These are phyloP conservation scores for Berberis thunbergii DNA, from an alignment of 164 flowering plant species.

Conservation along the genomic window DNA sequence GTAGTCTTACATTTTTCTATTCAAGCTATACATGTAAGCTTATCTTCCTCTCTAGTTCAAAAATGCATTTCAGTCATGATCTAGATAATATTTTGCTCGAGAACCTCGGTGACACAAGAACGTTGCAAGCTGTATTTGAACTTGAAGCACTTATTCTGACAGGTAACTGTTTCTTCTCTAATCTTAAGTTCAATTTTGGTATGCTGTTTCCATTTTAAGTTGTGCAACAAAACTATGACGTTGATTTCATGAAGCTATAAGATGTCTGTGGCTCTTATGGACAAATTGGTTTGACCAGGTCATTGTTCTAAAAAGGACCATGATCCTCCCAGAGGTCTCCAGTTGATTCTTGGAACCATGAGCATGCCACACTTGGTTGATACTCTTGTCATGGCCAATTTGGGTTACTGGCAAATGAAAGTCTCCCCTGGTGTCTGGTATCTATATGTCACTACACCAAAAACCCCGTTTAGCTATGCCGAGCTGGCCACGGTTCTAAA, in stretches of 20 bases:
- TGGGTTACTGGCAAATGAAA: conserved; percentile 99
- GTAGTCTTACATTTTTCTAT: too few species aligned
- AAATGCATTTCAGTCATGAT: conserved; percentile 60
- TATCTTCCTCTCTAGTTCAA: conserved; percentile 1
- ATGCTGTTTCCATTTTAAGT: background rate
- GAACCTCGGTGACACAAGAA: conserved; percentile 79
- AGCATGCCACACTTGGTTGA: conserved; percentile 84
- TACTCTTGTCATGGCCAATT: conserved; percentile 94
- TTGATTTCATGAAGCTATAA: too few species aligned
- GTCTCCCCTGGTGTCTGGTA: conserved; percentile 96
- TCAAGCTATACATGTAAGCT: background rate
- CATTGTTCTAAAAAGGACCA: conserved; percentile 96
- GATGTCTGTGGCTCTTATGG: too few species aligned
- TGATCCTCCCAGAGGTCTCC: conserved; percentile 97
- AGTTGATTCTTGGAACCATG: conserved; percentile 88
- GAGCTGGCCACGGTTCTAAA: too few species aligned
- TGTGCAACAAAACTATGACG: background rate
- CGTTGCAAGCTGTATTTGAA: conserved; percentile 90
- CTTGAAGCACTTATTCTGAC: conserved; percentile 95
- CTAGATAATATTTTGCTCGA: conserved; percentile 97
- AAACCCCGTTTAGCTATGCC: too few species aligned
- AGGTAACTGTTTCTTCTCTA: conserved; percentile 32
- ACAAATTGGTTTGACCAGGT: conserved; percentile 34
- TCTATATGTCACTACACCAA: too few species aligned
- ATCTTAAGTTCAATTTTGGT: background rate